A percentile compares a stretch with the other conserved stretches of the same genome.
These are phyloP conservation scores for Saccharomyces pastorianus DNA, from an alignment of 1,139 yeast genomes.

Conservation along the genomic window DNA sequence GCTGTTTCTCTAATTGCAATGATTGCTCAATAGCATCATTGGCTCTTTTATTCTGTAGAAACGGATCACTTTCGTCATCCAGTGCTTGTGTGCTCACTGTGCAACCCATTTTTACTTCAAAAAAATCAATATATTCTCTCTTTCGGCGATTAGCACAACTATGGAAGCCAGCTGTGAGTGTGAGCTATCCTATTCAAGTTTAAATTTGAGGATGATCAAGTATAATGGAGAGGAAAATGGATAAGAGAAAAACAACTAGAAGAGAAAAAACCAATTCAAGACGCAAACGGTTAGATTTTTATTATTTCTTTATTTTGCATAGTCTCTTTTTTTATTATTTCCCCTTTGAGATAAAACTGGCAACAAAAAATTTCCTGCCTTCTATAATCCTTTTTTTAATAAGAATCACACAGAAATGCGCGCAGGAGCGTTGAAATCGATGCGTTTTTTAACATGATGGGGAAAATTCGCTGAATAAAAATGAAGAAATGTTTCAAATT, in stretches of 20 bases:
- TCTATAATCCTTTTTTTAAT: neutral
- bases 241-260: too few relatives aligned
- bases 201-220: neutral
- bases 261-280: constrained; percentile 40
- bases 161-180: neutral
- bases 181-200: neutral
- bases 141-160: neutral
- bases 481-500: neutral
- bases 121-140: neutral
- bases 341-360: neutral
- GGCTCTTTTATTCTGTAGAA: constrained; percentile 42
- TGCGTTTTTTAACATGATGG: neutral
- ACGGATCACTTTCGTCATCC: constrained; percentile 45
- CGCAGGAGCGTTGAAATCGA: neutral
- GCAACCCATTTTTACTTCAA: constrained; percentile 50
- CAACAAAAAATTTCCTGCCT: constrained; percentile 5
- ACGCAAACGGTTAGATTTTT: constrained; percentile 41
- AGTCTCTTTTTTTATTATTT: neutral
- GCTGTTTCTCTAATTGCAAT: constrained; percentile 45
- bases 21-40: constrained; percentile 66
- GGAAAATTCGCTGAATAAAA: neutral
- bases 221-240: neutral
- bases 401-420: neutral
- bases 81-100: constrained; percentile 44
- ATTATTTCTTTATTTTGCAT: constrained; percentile 1